Evolutionary conservation across 2,329 filamentous ascomycete genomes (phyloP).

Genomic region (Xylariaceae sp.): DNA sequence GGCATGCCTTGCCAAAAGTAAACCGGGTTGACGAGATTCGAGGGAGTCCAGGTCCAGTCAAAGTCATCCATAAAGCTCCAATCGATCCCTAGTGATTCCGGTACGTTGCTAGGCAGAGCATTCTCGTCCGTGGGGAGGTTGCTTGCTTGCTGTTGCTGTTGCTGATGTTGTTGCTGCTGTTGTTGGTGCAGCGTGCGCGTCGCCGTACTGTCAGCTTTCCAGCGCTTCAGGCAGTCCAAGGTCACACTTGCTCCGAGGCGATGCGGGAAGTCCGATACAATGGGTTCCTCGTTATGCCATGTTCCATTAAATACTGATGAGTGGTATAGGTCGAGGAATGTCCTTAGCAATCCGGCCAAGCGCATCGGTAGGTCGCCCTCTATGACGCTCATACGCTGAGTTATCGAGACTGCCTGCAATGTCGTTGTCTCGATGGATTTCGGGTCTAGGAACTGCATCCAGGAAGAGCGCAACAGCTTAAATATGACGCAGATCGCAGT

Average conservation of each 20-base stretch:
- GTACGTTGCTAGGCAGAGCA: constrained; percentile 9
- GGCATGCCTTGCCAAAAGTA: constrained; percentile 14
- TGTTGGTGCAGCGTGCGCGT: constrained; percentile 7
- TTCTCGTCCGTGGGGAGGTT: constrained; percentile 5
- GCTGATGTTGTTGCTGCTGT: constrained; percentile 14
- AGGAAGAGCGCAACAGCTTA: constrained; percentile 43
- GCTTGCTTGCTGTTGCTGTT: constrained; percentile 12
- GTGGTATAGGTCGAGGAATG: constrained; percentile 40
- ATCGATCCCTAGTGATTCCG: constrained; percentile 27
- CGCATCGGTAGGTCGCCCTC: constrained; percentile 47
- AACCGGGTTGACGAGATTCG: constrained; percentile 10
- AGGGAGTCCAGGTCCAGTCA: constrained; percentile 27
- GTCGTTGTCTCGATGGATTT: constrained; percentile 11
- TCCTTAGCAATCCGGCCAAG: constrained; percentile 43
- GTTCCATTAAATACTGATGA: constrained; percentile 28
- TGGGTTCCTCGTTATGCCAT: constrained; percentile 38
- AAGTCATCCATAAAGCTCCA: constrained; percentile 35
- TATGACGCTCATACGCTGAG: constrained; percentile 41
- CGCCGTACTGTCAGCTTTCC: constrained; percentile 33
- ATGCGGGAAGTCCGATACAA: constrained; percentile 39
- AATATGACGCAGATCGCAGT: constrained; percentile 43
- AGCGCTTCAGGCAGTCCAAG: constrained; percentile 46
- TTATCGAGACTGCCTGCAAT: constrained; percentile 33
- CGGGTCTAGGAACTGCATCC: constrained; percentile 30
- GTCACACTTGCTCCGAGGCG: constrained; percentile 46